phyloP scores from a whole-genome alignment of 2,329 filamentous ascomycete species.

The Penicillium sp. region DNA sequence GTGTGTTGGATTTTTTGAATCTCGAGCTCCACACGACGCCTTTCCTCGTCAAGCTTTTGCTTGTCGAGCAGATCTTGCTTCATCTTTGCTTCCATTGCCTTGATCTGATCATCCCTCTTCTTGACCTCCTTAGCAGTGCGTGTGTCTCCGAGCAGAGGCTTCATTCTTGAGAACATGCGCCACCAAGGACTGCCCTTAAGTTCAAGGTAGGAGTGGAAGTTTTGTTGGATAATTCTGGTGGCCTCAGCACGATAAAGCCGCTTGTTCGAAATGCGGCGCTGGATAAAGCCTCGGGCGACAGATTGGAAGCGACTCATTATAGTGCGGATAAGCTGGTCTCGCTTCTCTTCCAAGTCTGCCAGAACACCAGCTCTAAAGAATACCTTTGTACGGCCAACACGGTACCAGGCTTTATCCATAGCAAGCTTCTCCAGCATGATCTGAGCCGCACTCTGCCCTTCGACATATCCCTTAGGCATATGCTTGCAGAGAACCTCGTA shows the following conservation, averaged over 20 bases:
- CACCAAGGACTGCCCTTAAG: constrained; percentile 96
- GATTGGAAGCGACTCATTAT: constrained; percentile 95
- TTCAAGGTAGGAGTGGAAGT: constrained; percentile 87
- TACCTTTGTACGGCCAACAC: constrained; percentile 93
- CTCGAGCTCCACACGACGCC: constrained; percentile 80
- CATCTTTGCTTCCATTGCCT: constrained; percentile 81
- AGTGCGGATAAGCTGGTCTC: constrained; percentile 86
- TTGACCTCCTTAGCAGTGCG: constrained; percentile 91
- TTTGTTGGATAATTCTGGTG: constrained; percentile 88
- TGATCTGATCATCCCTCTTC: constrained; percentile 90
- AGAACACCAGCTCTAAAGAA: constrained; percentile 97
- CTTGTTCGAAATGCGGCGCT: constrained; percentile 86
- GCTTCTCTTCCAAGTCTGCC: constrained; percentile 92
- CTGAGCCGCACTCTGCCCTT: constrained; percentile 79
- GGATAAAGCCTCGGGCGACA: constrained; percentile 82
- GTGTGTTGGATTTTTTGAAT: constrained; percentile 89
- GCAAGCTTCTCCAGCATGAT: constrained; percentile 87
- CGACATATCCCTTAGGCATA: constrained; percentile 86
- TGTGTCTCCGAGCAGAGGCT: constrained; percentile 87
- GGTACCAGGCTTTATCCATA: constrained; percentile 81
- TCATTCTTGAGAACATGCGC: constrained; percentile 92
- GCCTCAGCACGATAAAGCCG: constrained; percentile 91
- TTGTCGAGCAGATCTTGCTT: constrained; percentile 70
- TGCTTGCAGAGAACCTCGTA: constrained; percentile 91
- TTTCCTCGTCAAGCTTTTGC: constrained; percentile 83